A percentile compares a stretch with the other conserved stretches of the same genome.
Conservation (phyloP, 1,284 basidiomycete species). For the Cutaneotrichosporon sp. region DNA sequence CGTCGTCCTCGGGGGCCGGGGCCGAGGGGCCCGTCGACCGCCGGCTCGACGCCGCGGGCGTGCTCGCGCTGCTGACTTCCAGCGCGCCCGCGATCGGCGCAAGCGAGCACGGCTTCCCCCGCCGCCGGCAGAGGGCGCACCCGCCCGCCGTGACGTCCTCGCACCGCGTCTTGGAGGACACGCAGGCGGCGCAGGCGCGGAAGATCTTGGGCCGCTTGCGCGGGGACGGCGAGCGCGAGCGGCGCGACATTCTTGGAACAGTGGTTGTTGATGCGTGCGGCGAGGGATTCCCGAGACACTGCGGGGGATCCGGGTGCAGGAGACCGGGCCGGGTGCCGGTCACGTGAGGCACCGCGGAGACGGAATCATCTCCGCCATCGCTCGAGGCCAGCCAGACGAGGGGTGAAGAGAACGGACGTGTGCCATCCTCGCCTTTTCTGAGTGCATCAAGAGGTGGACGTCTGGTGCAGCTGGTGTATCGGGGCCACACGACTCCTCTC, state of each 20-base stretch:
- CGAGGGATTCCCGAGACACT: background rate
- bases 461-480: too few species aligned
- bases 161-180: slow-evolving; percentile 39
- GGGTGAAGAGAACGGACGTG: too few species aligned
- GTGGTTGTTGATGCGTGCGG: background rate
- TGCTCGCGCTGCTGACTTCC: too few species aligned
- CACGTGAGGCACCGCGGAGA: too few species aligned
- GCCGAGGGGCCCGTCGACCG: too few species aligned
- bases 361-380: too few species aligned
- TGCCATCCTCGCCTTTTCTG: too few species aligned
- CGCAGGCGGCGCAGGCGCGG: slow-evolving; percentile 38
- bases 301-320: background rate
- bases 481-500: too few species aligned
- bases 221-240: slow-evolving; percentile 1
- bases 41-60: background rate
- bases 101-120: slow-evolving; percentile 31
- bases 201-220: slow-evolving; percentile 34
- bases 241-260: background rate
- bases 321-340: too few species aligned
- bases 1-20: too few species aligned
- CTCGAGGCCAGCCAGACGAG: too few species aligned
- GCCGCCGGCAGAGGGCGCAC: slow-evolving; percentile 36
- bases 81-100: slow-evolving; percentile 16
- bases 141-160: slow-evolving; percentile 33
- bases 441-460: too few species aligned